Base-by-base conservation (phyloP, 768 basidiomycete genomes). In the Filobasidium floriforme region DNA sequence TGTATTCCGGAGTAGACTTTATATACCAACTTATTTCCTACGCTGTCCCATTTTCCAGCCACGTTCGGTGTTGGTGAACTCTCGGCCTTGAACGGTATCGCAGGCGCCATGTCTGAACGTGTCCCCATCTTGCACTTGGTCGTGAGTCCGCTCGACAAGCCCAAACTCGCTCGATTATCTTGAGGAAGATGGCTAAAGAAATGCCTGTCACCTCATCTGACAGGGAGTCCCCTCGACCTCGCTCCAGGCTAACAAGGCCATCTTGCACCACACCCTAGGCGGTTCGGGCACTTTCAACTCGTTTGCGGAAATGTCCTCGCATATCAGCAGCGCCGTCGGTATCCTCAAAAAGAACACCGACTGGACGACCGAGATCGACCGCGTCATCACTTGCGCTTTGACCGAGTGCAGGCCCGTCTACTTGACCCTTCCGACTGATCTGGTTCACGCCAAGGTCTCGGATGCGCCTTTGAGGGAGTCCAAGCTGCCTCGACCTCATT, bases 51-150 rank as follows among this genome's bases (percentile, higher is more conserved):
- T n/a, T n/a, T n/a, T n/a, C n/a, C 19, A 60, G 59, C 92, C 12
- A 96, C 81, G 1, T 94, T 92, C 70, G 92, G 92, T 63, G 92
- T 96, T n/a, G 92, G 92, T 18, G 92, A 96, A 76, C 80, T 94
- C 52, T 89, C 87, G 46, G 91, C 92, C 4, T 86, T 88, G 41
- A 90, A 90, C 71, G 89, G 88, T 29, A 84, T 90, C 65, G 89
- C 87, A 40, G 86, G 28, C 62, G 60, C 18, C 6, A 61, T 46
- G 46, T 29, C 88, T 44, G 89, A 92, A 24, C 88, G 90, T 81
- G 86, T 97, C 4, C 92, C 92, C 10, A 84, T 94, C 1, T 81
- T 97, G 14, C 92, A 94, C 72, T 83, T 97, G 61, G 92, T 87
- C 37, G 92, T 57, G 24, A 57, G 54, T 57, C 26, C 24, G 19